Evolutionary conservation across 2,329 filamentous ascomycete genomes (phyloP), one percentile per base, ranked within the genome.

Genomic region (Arthrobotrys musiformis): DNA sequence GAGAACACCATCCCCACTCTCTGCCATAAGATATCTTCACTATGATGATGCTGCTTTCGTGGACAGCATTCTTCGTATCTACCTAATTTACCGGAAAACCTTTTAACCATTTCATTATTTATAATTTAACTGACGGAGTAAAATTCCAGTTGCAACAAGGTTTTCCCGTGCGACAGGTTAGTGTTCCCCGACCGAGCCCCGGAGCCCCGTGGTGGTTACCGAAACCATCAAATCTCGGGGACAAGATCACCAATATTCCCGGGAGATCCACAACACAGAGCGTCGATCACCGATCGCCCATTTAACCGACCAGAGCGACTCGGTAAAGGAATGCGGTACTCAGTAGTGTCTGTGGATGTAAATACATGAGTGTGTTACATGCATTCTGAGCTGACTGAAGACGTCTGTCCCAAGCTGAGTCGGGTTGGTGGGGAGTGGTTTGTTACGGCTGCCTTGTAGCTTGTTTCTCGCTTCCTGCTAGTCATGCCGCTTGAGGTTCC

Each of bases 81-180:
- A 56, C 26, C 44, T 33, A 56, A 40, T 70, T 26, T 63, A 17
- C 44, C 54, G 50, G 58, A 56, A 52, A 46, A 35, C 35, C 19
- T 17, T 58, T 76, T 58, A 37, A 24, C 24, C 33, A 58, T 40
- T 58, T 62, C 52, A 61, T 61, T n/a, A n/a, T n/a, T n/a, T n/a
- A n/a, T n/a, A n/a, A n/a, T n/a, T n/a, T 42, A 37, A 24, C 58
- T 62, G 19, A 46, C 15, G 44, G 26, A 50, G 35, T 86, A 86
- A 82, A 88, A 88, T 85, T 61, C 86, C 46, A 89, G 88, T 81
- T 89, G 87, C 81, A 82, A 84, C 30, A 88, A 87, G 79, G 87
- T 89, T 9, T 88, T 86, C 79, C 84, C 87, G 0, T 89, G 87
- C 80, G 88, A 89, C 79, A 86, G 84, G 86, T 87, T 84, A 75